Evolutionary conservation across 108 stramenopile genomes (phyloP).

Genomic region (Chaetoceros muelleri): DNA sequence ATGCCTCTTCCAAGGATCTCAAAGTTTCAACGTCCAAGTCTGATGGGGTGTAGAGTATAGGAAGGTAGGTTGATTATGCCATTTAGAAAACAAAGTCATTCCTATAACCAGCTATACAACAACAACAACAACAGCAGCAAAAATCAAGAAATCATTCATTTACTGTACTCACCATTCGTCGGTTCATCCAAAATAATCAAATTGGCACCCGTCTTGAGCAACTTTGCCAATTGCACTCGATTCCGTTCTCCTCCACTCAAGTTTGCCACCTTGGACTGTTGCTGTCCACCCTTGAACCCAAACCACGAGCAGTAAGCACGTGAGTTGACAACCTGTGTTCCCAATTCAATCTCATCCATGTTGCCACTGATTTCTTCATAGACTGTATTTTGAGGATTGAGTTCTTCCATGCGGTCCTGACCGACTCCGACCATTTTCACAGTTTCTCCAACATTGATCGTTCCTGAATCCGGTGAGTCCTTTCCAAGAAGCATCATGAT

Average conservation of each 20-base stretch:
- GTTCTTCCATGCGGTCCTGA: constrained; percentile 87
- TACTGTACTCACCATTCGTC: constrained; percentile 82
- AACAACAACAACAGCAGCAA: neutral
- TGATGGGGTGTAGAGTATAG: too few relatives aligned
- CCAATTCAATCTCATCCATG: constrained; percentile 82
- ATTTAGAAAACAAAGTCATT: neutral
- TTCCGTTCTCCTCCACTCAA: constrained; percentile 90
- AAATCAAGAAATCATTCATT: constrained; percentile 1
- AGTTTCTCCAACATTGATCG: constrained; percentile 76
- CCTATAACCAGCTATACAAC: neutral
- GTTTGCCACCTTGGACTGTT: constrained; percentile 80
- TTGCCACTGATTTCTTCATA: constrained; percentile 80
- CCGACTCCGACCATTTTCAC: constrained; percentile 84
- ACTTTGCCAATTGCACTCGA: constrained; percentile 85
- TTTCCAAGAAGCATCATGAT: constrained; percentile 85
- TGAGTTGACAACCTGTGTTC: constrained; percentile 58
- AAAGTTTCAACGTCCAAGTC: constrained; percentile 87
- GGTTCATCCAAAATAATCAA: constrained; percentile 90
- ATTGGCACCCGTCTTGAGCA: constrained; percentile 80
- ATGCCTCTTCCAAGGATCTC: constrained; percentile 83
- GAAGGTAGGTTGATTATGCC: neutral
- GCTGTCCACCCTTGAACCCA: constrained; percentile 78
- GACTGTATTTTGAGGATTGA: constrained; percentile 77
- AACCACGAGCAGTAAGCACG: constrained; percentile 88
- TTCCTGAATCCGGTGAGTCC: constrained; percentile 69